A percentile compares a stretch with the other conserved stretches of the same genome.
These are phyloP conservation scores for Rauvolfia tetraphylla DNA, from an alignment of 257 asterid species.

Conservation along the genomic window DNA sequence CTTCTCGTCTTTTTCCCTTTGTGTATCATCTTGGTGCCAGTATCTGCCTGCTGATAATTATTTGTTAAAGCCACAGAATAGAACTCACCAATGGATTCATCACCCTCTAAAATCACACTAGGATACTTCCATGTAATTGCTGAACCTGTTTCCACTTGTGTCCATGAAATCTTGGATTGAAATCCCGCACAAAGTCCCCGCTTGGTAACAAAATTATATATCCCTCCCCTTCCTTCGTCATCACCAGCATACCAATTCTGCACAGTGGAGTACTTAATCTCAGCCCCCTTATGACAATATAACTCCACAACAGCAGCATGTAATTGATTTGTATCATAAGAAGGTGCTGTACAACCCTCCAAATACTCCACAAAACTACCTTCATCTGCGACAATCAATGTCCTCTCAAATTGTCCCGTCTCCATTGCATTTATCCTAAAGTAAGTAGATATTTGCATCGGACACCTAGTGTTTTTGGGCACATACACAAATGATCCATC, in stretches of 20 bases:
- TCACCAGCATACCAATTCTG: conserved; percentile 99
- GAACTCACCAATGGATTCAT: conserved; percentile 89
- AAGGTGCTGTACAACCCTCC: conserved; percentile 99
- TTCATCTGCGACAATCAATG: conserved; percentile 85
- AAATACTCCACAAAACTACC: conserved; percentile 91
- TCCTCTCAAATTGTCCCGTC: conserved; percentile 97
- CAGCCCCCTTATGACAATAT: conserved; percentile 74
- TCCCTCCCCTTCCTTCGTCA: conserved; percentile 83
- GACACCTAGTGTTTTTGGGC: conserved; percentile 81
- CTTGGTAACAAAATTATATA: conserved; percentile 85
- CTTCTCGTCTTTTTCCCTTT: conserved; percentile 94
- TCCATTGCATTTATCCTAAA: conserved; percentile 96
- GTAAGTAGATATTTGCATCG: conserved; percentile 93
- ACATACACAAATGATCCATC: conserved; percentile 95
- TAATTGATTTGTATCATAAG: conserved; percentile 82
- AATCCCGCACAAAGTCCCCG: conserved; percentile 85
- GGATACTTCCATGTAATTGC: conserved; percentile 99
- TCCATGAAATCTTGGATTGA: conserved; percentile 87
- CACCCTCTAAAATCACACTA: conserved; percentile 89
- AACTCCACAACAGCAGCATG: conserved; percentile 97
- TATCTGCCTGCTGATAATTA: conserved; percentile 93
- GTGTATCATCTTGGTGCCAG: conserved; percentile 97
- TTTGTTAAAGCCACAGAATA: conserved; percentile 95
- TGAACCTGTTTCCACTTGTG: conserved; percentile 97
- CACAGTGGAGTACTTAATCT: conserved; percentile 89